These are phyloP conservation scores for Letharia columbiana DNA, from an alignment of 495 filamentous ascomycete species.

Conservation along the genomic window DNA sequence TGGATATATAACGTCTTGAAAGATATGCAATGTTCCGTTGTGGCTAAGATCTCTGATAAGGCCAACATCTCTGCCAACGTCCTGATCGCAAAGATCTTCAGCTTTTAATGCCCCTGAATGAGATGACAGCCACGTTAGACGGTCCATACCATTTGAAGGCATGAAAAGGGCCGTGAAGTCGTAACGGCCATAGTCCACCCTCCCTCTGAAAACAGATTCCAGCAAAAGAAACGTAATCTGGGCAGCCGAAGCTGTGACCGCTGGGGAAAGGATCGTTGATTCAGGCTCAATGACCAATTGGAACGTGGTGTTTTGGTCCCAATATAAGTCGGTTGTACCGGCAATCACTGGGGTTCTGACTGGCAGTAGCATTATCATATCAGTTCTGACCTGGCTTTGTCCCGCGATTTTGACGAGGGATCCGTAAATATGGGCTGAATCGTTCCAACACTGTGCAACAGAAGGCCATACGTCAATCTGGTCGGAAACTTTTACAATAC, in stretches of 20 bases:
- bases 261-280: background rate
- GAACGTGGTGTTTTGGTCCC: conserved; percentile 34
- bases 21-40: conserved; percentile 22
- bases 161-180: conserved; percentile 34
- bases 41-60: conserved; percentile 28
- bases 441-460: conserved; percentile 48
- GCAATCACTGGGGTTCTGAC: conserved; percentile 26
- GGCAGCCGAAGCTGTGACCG: conserved; percentile 9
- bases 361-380: conserved; percentile 36
- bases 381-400: conserved; percentile 22
- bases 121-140: conserved; percentile 9
- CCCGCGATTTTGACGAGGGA: conserved; percentile 29
- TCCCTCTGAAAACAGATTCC: conserved; percentile 27
- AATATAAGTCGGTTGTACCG: conserved; percentile 34
- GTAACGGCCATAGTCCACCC: conserved; percentile 24
- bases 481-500: conserved; percentile 44
- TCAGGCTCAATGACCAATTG: conserved; percentile 12
- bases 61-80: conserved; percentile 20
- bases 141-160: conserved; percentile 18
- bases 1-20: conserved; percentile 25
- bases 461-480: conserved; percentile 59
- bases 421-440: conserved; percentile 29
- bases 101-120: conserved; percentile 9
- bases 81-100: conserved; percentile 6
- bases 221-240: conserved; percentile 30